phyloP scores from a whole-genome alignment of 2,329 filamentous ascomycete genomes.

The Arthroderma sp. region DNA sequence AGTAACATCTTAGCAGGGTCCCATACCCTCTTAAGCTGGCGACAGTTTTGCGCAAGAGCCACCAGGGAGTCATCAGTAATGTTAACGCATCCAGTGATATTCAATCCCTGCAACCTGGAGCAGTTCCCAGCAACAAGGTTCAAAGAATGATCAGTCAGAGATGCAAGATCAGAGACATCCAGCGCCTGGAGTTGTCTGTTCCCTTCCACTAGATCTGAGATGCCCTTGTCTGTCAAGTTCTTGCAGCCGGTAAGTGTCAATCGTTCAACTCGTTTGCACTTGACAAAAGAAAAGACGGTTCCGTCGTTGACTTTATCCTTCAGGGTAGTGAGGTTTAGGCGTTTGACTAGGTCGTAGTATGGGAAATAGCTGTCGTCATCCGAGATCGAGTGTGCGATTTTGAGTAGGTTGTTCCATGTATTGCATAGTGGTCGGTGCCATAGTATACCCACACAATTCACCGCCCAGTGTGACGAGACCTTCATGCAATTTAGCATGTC shows the following conservation, averaged over 20 bases:
- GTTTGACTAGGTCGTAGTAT: conserved; percentile 81
- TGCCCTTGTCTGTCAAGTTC: conserved; percentile 68
- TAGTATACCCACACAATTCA: conserved; percentile 80
- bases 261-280: conserved; percentile 84
- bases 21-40: conserved; percentile 71
- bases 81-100: conserved; percentile 73
- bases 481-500: conserved; percentile 84
- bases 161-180: conserved; percentile 68
- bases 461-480: conserved; percentile 87
- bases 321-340: conserved; percentile 76
- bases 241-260: conserved; percentile 85
- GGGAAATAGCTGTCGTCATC: conserved; percentile 67
- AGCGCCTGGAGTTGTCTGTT: conserved; percentile 75
- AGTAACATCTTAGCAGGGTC: not conserved
- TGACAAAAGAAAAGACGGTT: conserved; percentile 65
- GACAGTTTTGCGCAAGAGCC: conserved; percentile 66
- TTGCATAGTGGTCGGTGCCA: conserved; percentile 92
- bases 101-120: conserved; percentile 74
- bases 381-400: conserved; percentile 67
- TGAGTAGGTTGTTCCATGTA: conserved; percentile 68
- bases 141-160: conserved; percentile 73
- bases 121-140: conserved; percentile 69
- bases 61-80: conserved; percentile 81
- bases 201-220: conserved; percentile 65
- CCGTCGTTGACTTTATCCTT: conserved; percentile 73